phyloP scores from a whole-genome alignment of 2,329 filamentous ascomycete species.

The Coniochaeta hoffmannii region DNA sequence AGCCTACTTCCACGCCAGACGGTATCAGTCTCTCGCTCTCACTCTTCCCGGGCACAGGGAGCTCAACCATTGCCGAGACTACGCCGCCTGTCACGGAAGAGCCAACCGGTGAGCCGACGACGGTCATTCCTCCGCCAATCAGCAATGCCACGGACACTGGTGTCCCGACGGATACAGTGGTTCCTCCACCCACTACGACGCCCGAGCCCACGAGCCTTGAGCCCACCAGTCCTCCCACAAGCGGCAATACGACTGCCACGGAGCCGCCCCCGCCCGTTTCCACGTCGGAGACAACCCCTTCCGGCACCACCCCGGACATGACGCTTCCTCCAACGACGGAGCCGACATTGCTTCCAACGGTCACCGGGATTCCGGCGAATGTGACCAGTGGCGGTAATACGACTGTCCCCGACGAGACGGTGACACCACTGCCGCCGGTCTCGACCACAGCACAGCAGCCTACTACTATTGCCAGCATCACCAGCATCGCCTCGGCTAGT shows the following conservation, averaged over 20 bases:
- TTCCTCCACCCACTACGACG: neutral
- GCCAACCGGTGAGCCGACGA: neutral
- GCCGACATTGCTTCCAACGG: neutral
- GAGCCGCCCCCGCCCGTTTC: slow-evolving; percentile 1
- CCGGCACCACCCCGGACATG: neutral
- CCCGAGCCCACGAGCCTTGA: neutral
- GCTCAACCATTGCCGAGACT: neutral
- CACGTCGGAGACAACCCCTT: neutral
- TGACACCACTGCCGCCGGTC: neutral
- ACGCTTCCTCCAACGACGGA: neutral
- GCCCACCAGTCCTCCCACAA: neutral
- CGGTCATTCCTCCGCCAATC: neutral
- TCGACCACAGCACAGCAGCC: neutral
- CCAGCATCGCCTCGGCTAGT: neutral
- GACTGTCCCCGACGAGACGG: slow-evolving; percentile 12
- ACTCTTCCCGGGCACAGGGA: neutral
- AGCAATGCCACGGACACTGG: neutral
- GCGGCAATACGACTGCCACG: slow-evolving; percentile 8
- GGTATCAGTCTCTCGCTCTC: neutral
- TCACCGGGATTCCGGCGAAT: slow-evolving; percentile 1
- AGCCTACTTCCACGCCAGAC: neutral
- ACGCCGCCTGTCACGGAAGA: neutral
- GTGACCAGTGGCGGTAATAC: slow-evolving; percentile 17
- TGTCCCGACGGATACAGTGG: neutral
- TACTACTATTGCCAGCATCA: too few relatives aligned